Evolutionary conservation across 345 rosid genomes (phyloP), one percentile per base, ranked within the genome.

Genomic region (Angophora floribunda): DNA sequence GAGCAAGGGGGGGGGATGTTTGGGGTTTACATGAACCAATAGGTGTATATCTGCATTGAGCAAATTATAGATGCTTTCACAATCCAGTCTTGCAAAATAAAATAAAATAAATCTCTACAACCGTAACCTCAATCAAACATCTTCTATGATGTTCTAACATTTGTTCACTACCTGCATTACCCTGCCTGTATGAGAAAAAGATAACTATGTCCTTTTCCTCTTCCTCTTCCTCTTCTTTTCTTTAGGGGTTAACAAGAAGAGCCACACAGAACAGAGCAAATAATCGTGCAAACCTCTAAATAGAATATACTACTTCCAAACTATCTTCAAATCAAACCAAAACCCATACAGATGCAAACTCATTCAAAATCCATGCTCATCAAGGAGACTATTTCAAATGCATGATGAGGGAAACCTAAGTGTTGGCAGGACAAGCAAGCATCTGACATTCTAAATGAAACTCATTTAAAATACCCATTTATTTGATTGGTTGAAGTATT

Each of bases 401-500:
- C 14, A 75, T 75, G 80, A 70, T 9, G 80, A 70, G 19, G 11
- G 47, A 70, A 70, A 70, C 80, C 17, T 2, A 19, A 75, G 82
- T 36, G 63, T 22, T 1, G 79, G 26, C 47, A 17, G 80, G 47
- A 51, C 24, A 52, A n/a, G 59, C 86, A 85, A 85, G 87, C 87
- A 85, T 51, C 49, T 6, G 47, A 52, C 45, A 85, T 26, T 44
- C 65, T 41, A 57, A 67, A 87, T 22, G 44, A 47, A 87, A 63
- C n/a, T 70, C 44, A 44, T 84, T 63, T 85, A 78, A 85, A 90
- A 89, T 93, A 98, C 99, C 99, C 98, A 79, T 97, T 98, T 90
- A 97, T 94, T 92, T 96, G 98, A 92, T 97, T 95, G 13, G 98
- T 94, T 91, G 95, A 79, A 6, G 93, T 89, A 93, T 95, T 97